Percentiles rank a stretch among this genome's conserved stretches.
Conservation (phyloP, 805 yeast species). For the Metschnikowia picachoensis region DNA sequence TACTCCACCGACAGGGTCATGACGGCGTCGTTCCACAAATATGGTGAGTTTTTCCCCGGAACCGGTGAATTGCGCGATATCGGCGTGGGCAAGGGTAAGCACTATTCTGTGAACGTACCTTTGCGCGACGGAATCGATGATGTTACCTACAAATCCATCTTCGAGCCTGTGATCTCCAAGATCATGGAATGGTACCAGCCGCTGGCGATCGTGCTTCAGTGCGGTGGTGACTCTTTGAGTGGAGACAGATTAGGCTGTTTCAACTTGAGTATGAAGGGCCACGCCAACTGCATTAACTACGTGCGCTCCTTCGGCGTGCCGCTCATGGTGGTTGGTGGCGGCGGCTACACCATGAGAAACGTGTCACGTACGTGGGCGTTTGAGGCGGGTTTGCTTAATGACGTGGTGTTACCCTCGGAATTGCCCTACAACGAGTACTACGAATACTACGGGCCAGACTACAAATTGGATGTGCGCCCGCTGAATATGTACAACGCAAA, state of each 20-base stretch:
- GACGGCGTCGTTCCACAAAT: conserved; percentile 89
- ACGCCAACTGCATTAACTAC: conserved; percentile 91
- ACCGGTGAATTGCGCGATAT: conserved; percentile 83
- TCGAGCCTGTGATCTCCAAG: conserved; percentile 82
- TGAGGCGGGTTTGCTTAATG: conserved; percentile 85
- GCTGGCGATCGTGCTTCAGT: conserved; percentile 92
- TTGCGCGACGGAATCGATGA: conserved; percentile 93
- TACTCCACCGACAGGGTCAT: conserved; percentile 88
- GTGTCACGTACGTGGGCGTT: conserved; percentile 94
- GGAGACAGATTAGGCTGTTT: conserved; percentile 96
- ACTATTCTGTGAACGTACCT: conserved; percentile 83
- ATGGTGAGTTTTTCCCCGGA: conserved; percentile 91
- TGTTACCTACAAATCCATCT: conserved; percentile 73
- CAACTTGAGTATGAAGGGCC: conserved; percentile 89
- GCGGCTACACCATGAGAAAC: conserved; percentile 97
- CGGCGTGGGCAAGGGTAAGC: conserved; percentile 82
- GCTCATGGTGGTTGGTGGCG: conserved; percentile 93
- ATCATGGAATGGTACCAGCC: conserved; percentile 89
- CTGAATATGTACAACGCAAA: conserved; percentile 96
- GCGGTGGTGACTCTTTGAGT: conserved; percentile 96
- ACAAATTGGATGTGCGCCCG: conserved; percentile 89
- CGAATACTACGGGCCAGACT: conserved; percentile 97
- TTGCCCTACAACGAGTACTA: conserved; percentile 94
- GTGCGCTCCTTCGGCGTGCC: conserved; percentile 86
- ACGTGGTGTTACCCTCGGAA: conserved; percentile 69